Evolutionary conservation across 257 asterid species (phyloP).

Genomic region (Jasminum sambac): DNA sequence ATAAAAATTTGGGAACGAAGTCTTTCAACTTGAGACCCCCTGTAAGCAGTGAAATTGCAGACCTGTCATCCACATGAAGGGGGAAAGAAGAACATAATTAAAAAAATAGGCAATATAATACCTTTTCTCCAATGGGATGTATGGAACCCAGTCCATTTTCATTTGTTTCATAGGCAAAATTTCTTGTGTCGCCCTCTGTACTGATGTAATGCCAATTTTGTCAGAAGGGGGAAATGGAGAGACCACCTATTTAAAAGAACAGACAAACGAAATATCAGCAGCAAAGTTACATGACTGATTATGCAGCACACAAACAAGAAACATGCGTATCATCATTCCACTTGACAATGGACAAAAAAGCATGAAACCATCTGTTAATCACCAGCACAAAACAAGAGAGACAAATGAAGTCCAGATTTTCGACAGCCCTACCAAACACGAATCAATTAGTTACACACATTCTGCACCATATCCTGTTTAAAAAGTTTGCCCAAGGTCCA

Average conservation of each 20-base stretch:
- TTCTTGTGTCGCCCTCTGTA: conserved; percentile 92
- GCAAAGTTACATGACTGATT: background rate
- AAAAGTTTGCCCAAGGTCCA: background rate
- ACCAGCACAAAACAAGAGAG: no score
- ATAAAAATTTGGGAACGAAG: no score
- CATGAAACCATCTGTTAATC: background rate
- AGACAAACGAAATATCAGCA: background rate
- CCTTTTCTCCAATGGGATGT: conserved; percentile 89
- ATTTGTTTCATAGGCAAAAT: no score
- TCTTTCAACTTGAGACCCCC: conserved; percentile 95
- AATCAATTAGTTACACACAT: background rate
- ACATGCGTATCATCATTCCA: background rate
- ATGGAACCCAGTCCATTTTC: no score
- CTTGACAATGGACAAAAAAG: background rate
- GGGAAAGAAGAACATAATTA: conserved; percentile 21
- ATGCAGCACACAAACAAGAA: background rate
- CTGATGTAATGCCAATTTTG: conserved; percentile 91
- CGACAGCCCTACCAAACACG: background rate
- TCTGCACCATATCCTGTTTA: background rate
- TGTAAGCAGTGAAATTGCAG: conserved; percentile 30
- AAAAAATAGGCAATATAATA: conserved; percentile 18
- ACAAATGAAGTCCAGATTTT: no score
- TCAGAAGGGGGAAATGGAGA: conserved; percentile 98
- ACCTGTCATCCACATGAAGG: conserved; percentile 17
- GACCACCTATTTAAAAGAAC: conserved; percentile 48